Percentiles rank a stretch among this genome's conserved stretches.
These are phyloP conservation scores for Tetradesmus obliquus DNA, from an alignment of 139 green algal species.

Conservation along the genomic window DNA sequence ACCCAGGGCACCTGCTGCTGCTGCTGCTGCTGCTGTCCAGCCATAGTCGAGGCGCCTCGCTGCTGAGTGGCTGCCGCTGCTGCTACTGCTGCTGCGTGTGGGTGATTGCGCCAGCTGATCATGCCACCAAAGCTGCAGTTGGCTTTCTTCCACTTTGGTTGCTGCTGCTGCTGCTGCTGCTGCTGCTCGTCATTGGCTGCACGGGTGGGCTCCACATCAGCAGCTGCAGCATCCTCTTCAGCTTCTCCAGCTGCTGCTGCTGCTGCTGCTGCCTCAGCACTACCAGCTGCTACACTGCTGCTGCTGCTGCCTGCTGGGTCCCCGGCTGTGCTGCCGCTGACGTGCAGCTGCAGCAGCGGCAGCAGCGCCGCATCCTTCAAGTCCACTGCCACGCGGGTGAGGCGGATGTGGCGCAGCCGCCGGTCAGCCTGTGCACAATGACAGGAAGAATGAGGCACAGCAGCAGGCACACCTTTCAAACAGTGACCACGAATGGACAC, in stretches of 20 bases:
- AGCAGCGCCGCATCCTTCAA: constrained; percentile 40
- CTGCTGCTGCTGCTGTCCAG: not conserved
- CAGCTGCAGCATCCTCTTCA: not conserved
- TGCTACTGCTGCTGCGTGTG: constrained; percentile 1
- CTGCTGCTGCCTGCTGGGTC: not conserved
- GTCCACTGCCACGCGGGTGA: constrained; percentile 18
- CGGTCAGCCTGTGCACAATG: not conserved
- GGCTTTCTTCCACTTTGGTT: not conserved
- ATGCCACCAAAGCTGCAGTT: constrained; percentile 10
- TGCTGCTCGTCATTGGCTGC: not conserved
- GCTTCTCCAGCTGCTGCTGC: not conserved
- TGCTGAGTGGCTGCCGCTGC: not conserved
- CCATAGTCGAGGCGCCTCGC: not conserved
- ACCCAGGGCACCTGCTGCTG: constrained; percentile 56
- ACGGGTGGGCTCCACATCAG: not conserved
- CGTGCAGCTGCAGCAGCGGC: constrained; percentile 30
- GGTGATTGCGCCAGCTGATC: not conserved
- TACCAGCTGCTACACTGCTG: not conserved
- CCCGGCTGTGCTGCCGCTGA: not conserved
- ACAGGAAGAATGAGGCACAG: not conserved
- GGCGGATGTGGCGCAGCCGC: not conserved
- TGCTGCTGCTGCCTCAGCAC: not conserved
- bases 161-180: not conserved
- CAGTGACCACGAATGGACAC: not conserved
- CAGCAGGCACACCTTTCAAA: not conserved